Base-by-base conservation (phyloP, 1,139 yeast genomes). In the Taphrina pruni region DNA sequence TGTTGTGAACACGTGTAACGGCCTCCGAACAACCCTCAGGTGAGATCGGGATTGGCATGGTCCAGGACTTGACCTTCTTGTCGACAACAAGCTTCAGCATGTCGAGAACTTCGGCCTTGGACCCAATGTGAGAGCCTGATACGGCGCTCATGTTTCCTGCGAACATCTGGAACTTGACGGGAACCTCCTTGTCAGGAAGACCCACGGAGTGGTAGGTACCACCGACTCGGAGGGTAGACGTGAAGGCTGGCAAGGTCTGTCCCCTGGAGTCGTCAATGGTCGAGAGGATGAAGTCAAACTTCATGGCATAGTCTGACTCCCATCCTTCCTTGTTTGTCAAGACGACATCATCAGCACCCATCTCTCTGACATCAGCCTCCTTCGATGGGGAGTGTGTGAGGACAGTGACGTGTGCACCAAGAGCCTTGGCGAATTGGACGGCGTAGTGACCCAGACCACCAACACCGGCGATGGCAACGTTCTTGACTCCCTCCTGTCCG, bases 391-490 rank as follows among this genome's bases (percentile, higher is more conserved):
- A 74, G 75, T 86, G 79, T 36, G 86, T 82, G 73, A 85, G 79
- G 5, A 84, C 85, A 70, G 77, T 77, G 14, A 83, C 85, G 72
- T 84, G 82, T 50, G 85, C 85, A 45, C 87, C 87, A 72, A 85
- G 75, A 7, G 87, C 87, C 71, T 80, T 79, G 69, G 86, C 85
- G 73, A 84, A 80, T 78, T 82, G 81, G 70, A 85, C 79, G 17
- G 85, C 85, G 81, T 85, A 81, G 77, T 84, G 86, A 46, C 88
- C 88, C 71, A 85, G 78, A 46, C 88, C 88, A 65, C 87, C 87
- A 70, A 85, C 80, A 60, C 88, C 88, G 70, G 81, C 79, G 70
- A 85, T 77, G 64, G 85, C 88, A 55, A 85, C 86, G 65, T 83
- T 83, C 70, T 84, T 84, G 69, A 60, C 60, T 7, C 51, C 61